Evolutionary conservation across 2,329 filamentous ascomycete species (phyloP), one percentile per base, ranked within the genome.

Genomic region (Fusarium goolgardi): DNA sequence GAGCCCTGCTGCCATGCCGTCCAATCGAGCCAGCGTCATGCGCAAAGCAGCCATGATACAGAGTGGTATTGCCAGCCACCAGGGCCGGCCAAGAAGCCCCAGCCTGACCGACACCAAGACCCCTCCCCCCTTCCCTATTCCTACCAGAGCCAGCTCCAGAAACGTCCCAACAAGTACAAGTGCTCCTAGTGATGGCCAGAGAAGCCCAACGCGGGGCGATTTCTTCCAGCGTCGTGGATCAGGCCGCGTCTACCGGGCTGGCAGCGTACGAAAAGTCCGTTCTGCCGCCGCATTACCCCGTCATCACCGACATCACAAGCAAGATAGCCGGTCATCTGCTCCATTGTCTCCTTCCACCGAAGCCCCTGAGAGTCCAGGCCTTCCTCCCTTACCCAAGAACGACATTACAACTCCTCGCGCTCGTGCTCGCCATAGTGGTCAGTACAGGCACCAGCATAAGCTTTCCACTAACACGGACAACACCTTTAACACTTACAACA

Each of bases 71-170:
- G 87, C 86, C 27, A 89, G 88, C 13, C 92, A 95, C 70, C 85
- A 85, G 60, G 81, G 84, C 69, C 86, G 88, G 35, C 84, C 90
- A 12, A 82, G 87, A 63, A 93, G 88, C 74, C 89, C 90, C 47
- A 93, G 85, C 76, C 79, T 88, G 54, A 84, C 82, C 50, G 93
- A 88, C 63, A 63, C 81, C 55, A 81, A 78, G 31, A 84, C 88
- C 53, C 94, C 96, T 29, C 94, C 96, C 27, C 96, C 96, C 1
- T 97, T 97, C 81, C 94, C 96, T 0, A 97, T 99, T 9, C 96
- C 96, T 0, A 90, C 90, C 5, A 86, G 96, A 58, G 92, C 93
- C 31, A 98, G 95, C 78, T 99, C 94, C 8, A 88, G 94, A 62
- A 90, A 91, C 73, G 85, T 90, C 23, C 86, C 88, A 1, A 79